Percentiles rank a stretch among this genome's conserved stretches.
phyloP scores from a whole-genome alignment of 306 rosid species.

The Cercis canadensis region DNA sequence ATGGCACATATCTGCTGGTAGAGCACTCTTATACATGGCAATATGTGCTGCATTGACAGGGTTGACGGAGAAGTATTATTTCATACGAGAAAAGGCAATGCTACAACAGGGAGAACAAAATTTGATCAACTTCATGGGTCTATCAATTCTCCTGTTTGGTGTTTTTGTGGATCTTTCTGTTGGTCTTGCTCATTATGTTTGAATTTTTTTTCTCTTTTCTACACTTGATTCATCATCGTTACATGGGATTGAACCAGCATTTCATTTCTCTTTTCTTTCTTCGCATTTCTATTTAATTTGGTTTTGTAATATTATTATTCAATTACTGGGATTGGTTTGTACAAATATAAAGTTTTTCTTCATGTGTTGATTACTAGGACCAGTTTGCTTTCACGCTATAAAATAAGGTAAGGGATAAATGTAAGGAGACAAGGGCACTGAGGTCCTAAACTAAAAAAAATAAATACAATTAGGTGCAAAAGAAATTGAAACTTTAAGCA shows the following conservation, averaged over 20 bases:
- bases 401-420: too few relatives aligned
- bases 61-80: slow-evolving; percentile 59
- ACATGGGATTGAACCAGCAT: slow-evolving; percentile 8
- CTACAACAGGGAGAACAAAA: slow-evolving; percentile 36
- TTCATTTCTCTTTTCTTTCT: too few relatives aligned
- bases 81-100: too few relatives aligned
- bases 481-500: too few relatives aligned
- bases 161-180: slow-evolving; percentile 64
- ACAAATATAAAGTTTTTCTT: too few relatives aligned
- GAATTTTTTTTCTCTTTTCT: background rate
- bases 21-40: slow-evolving; percentile 73
- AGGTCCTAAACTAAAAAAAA: too few relatives aligned
- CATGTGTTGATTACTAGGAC: too few relatives aligned
- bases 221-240: background rate
- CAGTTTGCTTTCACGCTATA: too few relatives aligned
- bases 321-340: background rate
- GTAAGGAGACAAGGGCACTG: too few relatives aligned
- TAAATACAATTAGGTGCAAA: too few relatives aligned
- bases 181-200: slow-evolving; percentile 36
- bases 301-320: background rate
- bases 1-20: slow-evolving; percentile 71
- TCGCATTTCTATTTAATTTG: background rate
- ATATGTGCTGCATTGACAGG: slow-evolving; percentile 81
- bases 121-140: slow-evolving; percentile 66
- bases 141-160: slow-evolving; percentile 76